Conservation (phyloP, 768 basidiomycete genomes). For the Boletus eberwhitei region DNA sequence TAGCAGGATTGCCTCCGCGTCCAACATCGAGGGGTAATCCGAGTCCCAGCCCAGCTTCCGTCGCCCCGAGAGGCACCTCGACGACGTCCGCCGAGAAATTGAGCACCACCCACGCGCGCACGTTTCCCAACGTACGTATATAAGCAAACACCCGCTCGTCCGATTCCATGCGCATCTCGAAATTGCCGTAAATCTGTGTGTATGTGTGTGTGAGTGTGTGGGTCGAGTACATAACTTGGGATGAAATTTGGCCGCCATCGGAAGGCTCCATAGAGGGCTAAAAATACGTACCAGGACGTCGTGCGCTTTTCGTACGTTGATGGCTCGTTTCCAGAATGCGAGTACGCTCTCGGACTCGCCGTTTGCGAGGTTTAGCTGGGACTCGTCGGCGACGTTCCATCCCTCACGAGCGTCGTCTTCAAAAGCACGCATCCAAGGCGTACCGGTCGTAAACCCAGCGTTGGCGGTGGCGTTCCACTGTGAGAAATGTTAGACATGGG, state of each 20-base stretch:
- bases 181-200: conserved; percentile 58
- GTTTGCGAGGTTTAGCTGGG: neutral
- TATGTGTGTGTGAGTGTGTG: neutral
- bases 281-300: conserved; percentile 46
- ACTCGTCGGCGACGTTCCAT: conserved; percentile 47
- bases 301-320: conserved; percentile 51
- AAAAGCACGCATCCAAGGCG: conserved; percentile 74
- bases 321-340: conserved; percentile 57
- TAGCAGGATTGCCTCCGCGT: neutral
- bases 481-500: neutral
- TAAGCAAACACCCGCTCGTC: conserved; percentile 57
- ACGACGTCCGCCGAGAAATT: conserved; percentile 41
- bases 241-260: no score
- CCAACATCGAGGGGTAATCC: neutral
- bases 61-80: conserved; percentile 4
- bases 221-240: no score
- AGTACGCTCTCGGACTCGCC: conserved; percentile 46
- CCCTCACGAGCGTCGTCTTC: conserved; percentile 50
- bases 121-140: conserved; percentile 37
- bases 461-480: conserved; percentile 57
- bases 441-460: conserved; percentile 62
- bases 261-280: no score
- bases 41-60: neutral
- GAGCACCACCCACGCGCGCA: conserved; percentile 40
- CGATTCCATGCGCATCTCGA: conserved; percentile 42